These are phyloP conservation scores for Linum usitatissimum DNA, from an alignment of 345 rosid genomes.

Conservation along the genomic window DNA sequence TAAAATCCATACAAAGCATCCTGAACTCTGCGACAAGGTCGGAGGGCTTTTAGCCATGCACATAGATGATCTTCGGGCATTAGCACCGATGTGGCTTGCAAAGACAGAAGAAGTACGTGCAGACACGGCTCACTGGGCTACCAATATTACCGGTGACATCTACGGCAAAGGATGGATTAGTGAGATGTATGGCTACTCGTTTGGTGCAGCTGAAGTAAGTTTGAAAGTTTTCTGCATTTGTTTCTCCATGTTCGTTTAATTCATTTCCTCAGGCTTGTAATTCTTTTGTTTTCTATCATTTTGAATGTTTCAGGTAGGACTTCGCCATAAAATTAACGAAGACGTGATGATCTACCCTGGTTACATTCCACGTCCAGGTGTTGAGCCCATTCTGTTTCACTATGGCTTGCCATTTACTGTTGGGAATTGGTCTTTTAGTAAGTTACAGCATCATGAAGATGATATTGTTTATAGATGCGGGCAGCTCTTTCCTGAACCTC, in stretches of 20 bases:
- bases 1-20: constrained; percentile 67
- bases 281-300: constrained; percentile 1
- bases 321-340: constrained; percentile 78
- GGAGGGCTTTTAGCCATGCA: constrained; percentile 99
- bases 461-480: constrained; percentile 75
- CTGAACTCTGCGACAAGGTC: constrained; percentile 86
- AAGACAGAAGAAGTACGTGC: constrained; percentile 96
- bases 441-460: constrained; percentile 85
- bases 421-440: constrained; percentile 95
- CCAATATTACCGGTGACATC: constrained; percentile 95
- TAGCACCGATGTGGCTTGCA: constrained; percentile 94
- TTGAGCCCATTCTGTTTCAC: constrained; percentile 86
- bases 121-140: constrained; percentile 86
- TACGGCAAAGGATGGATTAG: constrained; percentile 95
- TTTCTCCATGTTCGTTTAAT: background rate
- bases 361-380: constrained; percentile 66
- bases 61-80: constrained; percentile 77
- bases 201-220: constrained; percentile 93
- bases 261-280: background rate
- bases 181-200: constrained; percentile 99
- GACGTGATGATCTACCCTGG: constrained; percentile 96
- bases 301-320: constrained; percentile 56
- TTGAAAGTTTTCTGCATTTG: constrained; percentile 11
- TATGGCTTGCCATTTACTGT: constrained; percentile 79
- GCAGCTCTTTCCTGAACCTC: constrained; percentile 91